Conservation (phyloP, 129 eudicot species). For the Gnaphalium uliginosum region DNA sequence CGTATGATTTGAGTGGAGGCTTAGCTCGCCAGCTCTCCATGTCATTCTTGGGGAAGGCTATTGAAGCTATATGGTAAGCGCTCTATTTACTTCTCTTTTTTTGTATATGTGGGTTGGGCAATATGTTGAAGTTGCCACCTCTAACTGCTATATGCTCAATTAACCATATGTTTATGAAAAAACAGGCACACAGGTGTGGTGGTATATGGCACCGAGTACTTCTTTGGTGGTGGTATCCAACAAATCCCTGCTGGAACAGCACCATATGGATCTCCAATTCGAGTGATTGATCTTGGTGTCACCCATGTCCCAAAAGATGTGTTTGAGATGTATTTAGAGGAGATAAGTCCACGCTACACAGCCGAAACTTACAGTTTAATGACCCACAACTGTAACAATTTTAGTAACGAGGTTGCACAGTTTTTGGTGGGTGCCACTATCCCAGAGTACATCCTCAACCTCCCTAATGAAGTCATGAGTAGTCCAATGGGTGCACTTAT, state of each 20-base stretch:
- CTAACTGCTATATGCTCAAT: background rate
- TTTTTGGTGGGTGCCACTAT: slow-evolving; percentile 70
- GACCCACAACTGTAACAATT: slow-evolving; percentile 86
- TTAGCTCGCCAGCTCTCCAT: slow-evolving; percentile 85
- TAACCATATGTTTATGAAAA: background rate
- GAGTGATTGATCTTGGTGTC: slow-evolving; percentile 75
- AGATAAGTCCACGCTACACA: slow-evolving; percentile 82
- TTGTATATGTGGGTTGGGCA: background rate
- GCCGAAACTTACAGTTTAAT: slow-evolving; percentile 81
- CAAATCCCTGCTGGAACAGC: slow-evolving; percentile 61
- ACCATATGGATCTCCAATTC: slow-evolving; percentile 78
- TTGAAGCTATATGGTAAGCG: slow-evolving; percentile 76
- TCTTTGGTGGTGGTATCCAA: slow-evolving; percentile 85
- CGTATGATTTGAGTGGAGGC: slow-evolving; percentile 83
- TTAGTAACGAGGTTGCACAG: slow-evolving; percentile 89
- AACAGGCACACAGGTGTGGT: slow-evolving; percentile 93
- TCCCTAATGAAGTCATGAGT: slow-evolving; percentile 85
- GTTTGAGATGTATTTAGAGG: slow-evolving; percentile 81
- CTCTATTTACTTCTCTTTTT: background rate
- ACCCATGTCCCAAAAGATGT: slow-evolving; percentile 92
- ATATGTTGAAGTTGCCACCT: background rate
- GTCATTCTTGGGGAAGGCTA: slow-evolving; percentile 79
- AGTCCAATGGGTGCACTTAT: slow-evolving; percentile 89
- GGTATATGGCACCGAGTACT: slow-evolving; percentile 90
- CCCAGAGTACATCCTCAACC: slow-evolving; percentile 80